Base-by-base conservation (phyloP, 768 basidiomycete genomes). In the Hortiboletus campestris region DNA sequence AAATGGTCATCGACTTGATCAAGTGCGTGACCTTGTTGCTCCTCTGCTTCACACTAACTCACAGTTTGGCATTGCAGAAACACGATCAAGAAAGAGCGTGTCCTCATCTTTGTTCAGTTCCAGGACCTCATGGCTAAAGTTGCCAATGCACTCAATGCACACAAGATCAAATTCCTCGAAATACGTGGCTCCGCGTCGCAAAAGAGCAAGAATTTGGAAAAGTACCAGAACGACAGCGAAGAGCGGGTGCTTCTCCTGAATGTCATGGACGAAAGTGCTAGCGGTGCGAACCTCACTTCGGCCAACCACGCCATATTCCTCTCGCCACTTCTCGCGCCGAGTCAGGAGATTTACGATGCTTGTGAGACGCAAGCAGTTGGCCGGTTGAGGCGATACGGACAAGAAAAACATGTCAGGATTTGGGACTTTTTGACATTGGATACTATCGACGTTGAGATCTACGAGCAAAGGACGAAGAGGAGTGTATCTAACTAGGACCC, bases 261-360 rank as follows among this genome's bases (percentile, higher is more conserved):
- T 63, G 89, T 96, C 59, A 94, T 91, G 84, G 93, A 96, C 71
- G 93, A 95, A 72, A 94, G 91, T 58, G 91, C 92, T n/a, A 91
- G 90, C 56, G 92, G 92, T 42, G 89, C 90, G 61, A 98, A 98
- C 69, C 74, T 98, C 67, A 97, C 94, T 4, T 85, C 83, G 35
- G 95, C 95, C 19, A 98, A 94, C 72, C 93, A 95, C 67, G 94
- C 93, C 36, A 88, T 97, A 68, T 98, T 98, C 79, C 77, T 98
- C 52, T 94, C 92, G 11, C 95, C 95, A 10, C 80, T 98, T 38
- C 86, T 95, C 36, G 85, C 93, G 0, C 81, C 82, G 11, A 83
- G 85, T 19, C 84, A 89, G 69, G 88, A 94, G 70, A 86, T 89
- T 44, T 97, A 96, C 67, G 84, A 86, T 41, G 90, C 91, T 48